These are phyloP conservation scores for Gelatoporia subvermispora DNA, from an alignment of 768 basidiomycete species.

Conservation along the genomic window DNA sequence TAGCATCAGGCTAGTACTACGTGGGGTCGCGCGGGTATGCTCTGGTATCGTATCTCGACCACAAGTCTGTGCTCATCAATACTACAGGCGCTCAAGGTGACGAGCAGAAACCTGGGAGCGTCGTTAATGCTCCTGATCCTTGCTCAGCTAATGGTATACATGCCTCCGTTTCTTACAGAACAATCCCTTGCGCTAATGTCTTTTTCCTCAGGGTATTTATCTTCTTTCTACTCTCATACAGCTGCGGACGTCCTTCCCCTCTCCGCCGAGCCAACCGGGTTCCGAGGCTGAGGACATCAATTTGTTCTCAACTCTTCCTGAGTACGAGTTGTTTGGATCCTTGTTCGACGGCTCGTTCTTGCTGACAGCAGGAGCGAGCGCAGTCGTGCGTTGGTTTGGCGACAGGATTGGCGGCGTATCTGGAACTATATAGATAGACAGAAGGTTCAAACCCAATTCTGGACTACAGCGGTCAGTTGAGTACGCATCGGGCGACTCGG, in stretches of 20 bases:
- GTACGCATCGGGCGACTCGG: too few species aligned
- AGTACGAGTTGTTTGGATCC: conserved; percentile 67
- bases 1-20: conserved; percentile 65
- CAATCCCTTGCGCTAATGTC: neutral
- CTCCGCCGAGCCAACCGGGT: conserved; percentile 34
- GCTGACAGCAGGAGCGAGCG: conserved; percentile 45
- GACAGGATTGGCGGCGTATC: conserved; percentile 30
- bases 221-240: conserved; percentile 80
- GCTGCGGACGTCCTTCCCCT: conserved; percentile 76
- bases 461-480: too few species aligned
- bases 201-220: conserved; percentile 63
- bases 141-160: conserved; percentile 75
- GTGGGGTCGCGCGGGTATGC: conserved; percentile 57
- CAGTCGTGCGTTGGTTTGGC: conserved; percentile 49
- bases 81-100: conserved; percentile 52
- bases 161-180: neutral
- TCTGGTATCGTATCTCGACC: neutral
- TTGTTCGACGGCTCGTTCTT: conserved; percentile 75
- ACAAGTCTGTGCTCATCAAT: too few species aligned
- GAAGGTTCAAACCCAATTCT: too few species aligned
- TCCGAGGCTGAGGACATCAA: conserved; percentile 29
- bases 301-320: conserved; percentile 68
- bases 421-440: too few species aligned
- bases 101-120: conserved; percentile 65
- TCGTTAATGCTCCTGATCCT: conserved; percentile 73